A percentile compares a stretch with the other conserved stretches of the same genome.
phyloP scores from a whole-genome alignment of 169 alveolate genomes.

The Sarcocystis neurona region DNA sequence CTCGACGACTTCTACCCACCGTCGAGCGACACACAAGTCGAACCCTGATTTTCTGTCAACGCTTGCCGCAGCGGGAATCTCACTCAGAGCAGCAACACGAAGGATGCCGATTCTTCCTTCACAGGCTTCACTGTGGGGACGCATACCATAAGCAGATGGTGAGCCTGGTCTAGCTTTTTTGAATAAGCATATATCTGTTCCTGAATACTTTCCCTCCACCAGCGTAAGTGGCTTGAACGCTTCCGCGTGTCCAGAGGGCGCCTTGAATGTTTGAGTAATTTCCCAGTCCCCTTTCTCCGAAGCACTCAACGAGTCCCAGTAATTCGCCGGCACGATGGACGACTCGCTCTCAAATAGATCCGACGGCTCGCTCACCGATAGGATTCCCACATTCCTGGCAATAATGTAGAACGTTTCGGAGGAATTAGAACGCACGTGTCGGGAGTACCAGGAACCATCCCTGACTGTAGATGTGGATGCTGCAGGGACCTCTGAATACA shows the following conservation, averaged over 20 bases:
- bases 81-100: not conserved
- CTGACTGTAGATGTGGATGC: not conserved
- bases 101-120: not conserved
- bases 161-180: too few relatives aligned
- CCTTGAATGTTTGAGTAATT: not conserved
- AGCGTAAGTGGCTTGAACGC: not conserved
- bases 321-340: not conserved
- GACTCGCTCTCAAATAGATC: not conserved
- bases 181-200: not conserved
- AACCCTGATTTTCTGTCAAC: not conserved
- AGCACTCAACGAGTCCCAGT: not conserved
- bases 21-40: slow-evolving; percentile 13
- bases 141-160: slow-evolving; percentile 4
- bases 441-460: not conserved
- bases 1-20: not conserved
- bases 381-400: not conserved
- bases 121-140: not conserved
- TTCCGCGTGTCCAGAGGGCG: not conserved
- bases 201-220: not conserved
- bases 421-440: not conserved
- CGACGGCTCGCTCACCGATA: not conserved
- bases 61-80: too few relatives aligned
- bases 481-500: too few relatives aligned
- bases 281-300: not conserved
- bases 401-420: not conserved